Evolutionary conservation across 2,329 filamentous ascomycete species (phyloP), one percentile per base, ranked within the genome.

Genomic region (Colletotrichum scovillei): DNA sequence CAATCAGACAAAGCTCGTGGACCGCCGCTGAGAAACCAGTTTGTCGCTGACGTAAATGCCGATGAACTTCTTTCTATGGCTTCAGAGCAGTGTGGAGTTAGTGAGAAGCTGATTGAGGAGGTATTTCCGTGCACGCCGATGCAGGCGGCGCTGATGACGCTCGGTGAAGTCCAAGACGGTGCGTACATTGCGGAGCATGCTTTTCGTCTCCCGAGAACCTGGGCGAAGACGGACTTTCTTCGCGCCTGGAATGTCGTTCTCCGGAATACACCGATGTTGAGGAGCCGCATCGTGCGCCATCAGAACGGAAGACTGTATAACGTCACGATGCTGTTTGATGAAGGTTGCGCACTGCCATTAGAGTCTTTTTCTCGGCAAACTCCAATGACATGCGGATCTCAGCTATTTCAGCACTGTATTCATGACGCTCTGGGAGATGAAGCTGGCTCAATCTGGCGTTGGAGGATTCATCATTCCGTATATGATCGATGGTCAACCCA

Each of bases 151-250:
- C 42, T 63, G 46, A 63, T 55, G 62, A 63, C 46, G 24, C 62
- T 60, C 62, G 35, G 62, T 19, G 62, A 63, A 63, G 62, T 63
- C 26, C 62, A 63, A 55, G 46, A 63, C 46, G 62, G 62, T 63
- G 46, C 62, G 62, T 63, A 63, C n/a, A 22, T 63, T 26, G 42
- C 62, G 32, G 62, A 63, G 62, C 46, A 63, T 35, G 46, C 46
- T 55, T 55, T 63, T 53, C 62, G 46, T 55, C 46, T 53, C 4
- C 62, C 26, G 32, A 53, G 16, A 63, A 63, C 62, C 26, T 63
- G 42, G 62, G 5, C 46, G 46, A 53, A 63, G 62, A 63, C 62
- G 62, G 46, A 35, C 24, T 63, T 55, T 63, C 62, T 63, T 46
- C 46, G 26, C 26, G 24, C 62, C 24, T 63, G 32, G 57, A 19